Conservation (phyloP, 768 basidiomycete species). For the Crassisporium funariophilum region DNA sequence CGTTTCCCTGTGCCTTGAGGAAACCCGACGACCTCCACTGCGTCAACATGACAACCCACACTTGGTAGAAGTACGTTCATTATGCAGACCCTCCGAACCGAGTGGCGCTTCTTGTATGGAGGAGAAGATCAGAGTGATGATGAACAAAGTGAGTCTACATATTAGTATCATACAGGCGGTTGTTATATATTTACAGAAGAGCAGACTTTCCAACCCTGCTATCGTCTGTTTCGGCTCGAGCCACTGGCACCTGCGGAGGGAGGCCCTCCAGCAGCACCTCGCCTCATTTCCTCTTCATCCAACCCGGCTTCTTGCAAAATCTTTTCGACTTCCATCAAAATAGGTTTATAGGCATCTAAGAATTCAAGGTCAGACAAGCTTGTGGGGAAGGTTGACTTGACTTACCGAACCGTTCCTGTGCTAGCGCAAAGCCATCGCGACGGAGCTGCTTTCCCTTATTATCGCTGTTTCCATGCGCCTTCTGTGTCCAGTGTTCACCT, state of each 20-base stretch:
- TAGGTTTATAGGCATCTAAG: slow-evolving; percentile 77
- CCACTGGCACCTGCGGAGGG: slow-evolving; percentile 35
- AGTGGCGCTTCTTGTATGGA: too few relatives aligned
- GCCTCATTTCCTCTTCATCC: slow-evolving; percentile 79
- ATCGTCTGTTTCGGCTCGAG: slow-evolving; percentile 56
- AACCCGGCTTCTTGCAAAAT: slow-evolving; percentile 83
- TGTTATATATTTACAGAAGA: too few relatives aligned
- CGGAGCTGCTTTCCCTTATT: slow-evolving; percentile 79
- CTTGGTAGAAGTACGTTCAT: too few relatives aligned
- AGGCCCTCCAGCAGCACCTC: slow-evolving; percentile 48
- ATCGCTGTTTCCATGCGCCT: slow-evolving; percentile 59
- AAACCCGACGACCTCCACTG: too few relatives aligned
- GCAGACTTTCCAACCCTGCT: too few relatives aligned
- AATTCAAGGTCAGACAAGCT: not conserved
- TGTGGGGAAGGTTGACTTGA: slow-evolving; percentile 4
- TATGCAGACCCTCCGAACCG: too few relatives aligned
- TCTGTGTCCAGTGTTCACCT: slow-evolving; percentile 80
- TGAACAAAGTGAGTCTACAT: too few relatives aligned
- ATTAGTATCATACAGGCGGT: too few relatives aligned
- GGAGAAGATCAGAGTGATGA: too few relatives aligned
- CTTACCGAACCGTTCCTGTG: slow-evolving; percentile 72
- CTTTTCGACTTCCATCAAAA: slow-evolving; percentile 79
- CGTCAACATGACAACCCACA: too few relatives aligned
- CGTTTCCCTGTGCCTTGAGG: too few relatives aligned
- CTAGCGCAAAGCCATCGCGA: slow-evolving; percentile 75